A percentile compares a stretch with the other conserved stretches of the same genome.
phyloP scores from a whole-genome alignment of 441 rosid genomes.

The Pelargonium exstipulatum region DNA sequence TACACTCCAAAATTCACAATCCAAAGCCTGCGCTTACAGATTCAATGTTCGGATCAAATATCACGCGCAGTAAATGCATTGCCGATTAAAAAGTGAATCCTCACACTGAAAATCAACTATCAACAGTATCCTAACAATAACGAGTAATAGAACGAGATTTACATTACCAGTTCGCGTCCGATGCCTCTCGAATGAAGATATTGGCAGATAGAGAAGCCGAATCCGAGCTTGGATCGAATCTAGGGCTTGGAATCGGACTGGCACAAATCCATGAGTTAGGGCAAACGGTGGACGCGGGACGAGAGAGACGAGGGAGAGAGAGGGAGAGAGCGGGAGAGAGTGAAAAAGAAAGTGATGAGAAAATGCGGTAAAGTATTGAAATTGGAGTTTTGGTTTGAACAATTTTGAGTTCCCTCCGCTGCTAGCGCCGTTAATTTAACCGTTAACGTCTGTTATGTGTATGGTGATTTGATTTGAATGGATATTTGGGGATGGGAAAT shows the following conservation, averaged over 20 bases:
- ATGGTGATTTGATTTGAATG: too few species aligned
- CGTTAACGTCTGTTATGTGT: background rate
- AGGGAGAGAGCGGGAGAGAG: background rate
- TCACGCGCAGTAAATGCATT: background rate
- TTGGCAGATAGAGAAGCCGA: slow-evolving; percentile 7
- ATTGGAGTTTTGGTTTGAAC: slow-evolving; percentile 21
- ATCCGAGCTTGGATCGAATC: slow-evolving; percentile 6
- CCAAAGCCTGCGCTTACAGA: background rate
- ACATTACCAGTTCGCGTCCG: background rate
- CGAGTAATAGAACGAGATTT: background rate
- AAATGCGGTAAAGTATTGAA: slow-evolving; percentile 21
- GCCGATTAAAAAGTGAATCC: background rate
- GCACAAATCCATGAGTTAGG: background rate
- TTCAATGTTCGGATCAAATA: background rate
- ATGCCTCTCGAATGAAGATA: background rate
- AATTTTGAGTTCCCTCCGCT: slow-evolving; percentile 36
- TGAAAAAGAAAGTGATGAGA: slow-evolving; percentile 7
- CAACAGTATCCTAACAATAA: background rate
- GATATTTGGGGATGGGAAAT: too few species aligned
- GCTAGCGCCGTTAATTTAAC: slow-evolving; percentile 29
- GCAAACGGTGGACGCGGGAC: background rate
- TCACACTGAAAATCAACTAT: background rate
- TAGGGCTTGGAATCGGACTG: slow-evolving; percentile 1
- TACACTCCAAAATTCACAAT: background rate
- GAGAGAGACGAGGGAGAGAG: background rate